These are phyloP conservation scores for Delphinella strobiligena DNA, from an alignment of 2,329 filamentous ascomycete species.

Conservation along the genomic window DNA sequence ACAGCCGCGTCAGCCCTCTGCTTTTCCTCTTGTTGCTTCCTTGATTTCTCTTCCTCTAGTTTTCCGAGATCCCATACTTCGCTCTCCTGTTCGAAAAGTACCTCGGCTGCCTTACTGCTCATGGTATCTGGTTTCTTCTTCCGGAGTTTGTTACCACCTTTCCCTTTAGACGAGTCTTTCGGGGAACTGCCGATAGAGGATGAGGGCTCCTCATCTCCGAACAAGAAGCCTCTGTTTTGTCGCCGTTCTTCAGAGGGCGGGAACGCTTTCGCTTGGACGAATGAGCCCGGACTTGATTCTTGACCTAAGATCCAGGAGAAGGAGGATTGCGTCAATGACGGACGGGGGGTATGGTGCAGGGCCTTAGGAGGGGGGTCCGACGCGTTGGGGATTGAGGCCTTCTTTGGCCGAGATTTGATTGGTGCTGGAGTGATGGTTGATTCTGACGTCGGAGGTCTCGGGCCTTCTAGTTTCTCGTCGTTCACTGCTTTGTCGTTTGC, in stretches of 20 bases:
- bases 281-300: constrained; percentile 7
- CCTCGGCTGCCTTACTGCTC: constrained; percentile 4
- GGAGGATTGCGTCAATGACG: constrained; percentile 58
- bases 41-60: constrained; percentile 8
- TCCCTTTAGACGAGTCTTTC: constrained; percentile 3
- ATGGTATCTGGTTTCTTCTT: constrained; percentile 7
- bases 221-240: constrained; percentile 12
- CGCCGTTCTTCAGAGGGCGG: constrained; percentile 11
- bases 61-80: constrained; percentile 10
- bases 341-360: constrained; percentile 18
- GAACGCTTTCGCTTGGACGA: constrained; percentile 4
- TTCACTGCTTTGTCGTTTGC: constrained; percentile 32
- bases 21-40: constrained; percentile 2
- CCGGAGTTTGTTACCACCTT: constrained; percentile 3
- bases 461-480: constrained; percentile 22
- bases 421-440: neutral
- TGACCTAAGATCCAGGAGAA: constrained; percentile 65
- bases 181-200: constrained; percentile 1
- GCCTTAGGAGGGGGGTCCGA: neutral
- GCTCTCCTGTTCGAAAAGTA: constrained; percentile 4
- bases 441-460: constrained; percentile 1
- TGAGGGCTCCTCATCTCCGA: too few species aligned
- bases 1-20: neutral
- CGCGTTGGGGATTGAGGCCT: neutral
- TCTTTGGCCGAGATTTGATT: neutral